These are phyloP conservation scores for Clonostachys byssicola DNA, from an alignment of 2,329 filamentous ascomycete genomes.

Conservation along the genomic window DNA sequence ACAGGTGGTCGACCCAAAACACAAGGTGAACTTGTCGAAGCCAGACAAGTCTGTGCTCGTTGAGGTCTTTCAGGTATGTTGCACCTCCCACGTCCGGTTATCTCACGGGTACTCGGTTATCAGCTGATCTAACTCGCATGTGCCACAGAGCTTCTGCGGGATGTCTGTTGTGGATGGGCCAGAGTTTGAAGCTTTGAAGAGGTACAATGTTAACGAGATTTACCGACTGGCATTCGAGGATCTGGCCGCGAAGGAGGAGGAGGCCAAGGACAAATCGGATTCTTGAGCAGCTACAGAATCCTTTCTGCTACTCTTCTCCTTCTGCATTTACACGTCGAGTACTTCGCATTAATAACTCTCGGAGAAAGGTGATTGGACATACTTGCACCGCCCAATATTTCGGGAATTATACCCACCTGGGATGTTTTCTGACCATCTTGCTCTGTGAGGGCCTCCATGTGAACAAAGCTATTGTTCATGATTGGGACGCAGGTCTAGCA, in stretches of 20 bases:
- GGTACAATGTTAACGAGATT: slow-evolving; percentile 74
- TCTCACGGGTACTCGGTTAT: not conserved
- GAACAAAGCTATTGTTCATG: no score
- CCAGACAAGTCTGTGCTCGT: slow-evolving; percentile 77
- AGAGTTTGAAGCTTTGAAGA: slow-evolving; percentile 70
- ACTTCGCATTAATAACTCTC: no score
- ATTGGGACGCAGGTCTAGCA: no score
- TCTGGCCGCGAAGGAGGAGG: slow-evolving; percentile 1
- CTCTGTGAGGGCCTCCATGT: no score
- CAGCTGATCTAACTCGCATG: slow-evolving; percentile 1
- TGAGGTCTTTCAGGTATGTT: slow-evolving; percentile 71
- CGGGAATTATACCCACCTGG: no score
- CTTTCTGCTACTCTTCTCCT: no score
- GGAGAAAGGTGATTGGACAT: no score
- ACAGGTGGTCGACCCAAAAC: slow-evolving; percentile 56
- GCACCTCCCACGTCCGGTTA: slow-evolving; percentile 7
- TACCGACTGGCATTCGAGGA: slow-evolving; percentile 35
- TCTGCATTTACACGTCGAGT: no score
- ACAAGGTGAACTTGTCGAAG: slow-evolving; percentile 74
- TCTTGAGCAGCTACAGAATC: no score
- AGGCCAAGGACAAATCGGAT: slow-evolving; percentile 2
- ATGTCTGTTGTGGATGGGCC: slow-evolving; percentile 70
- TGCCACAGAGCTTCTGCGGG: slow-evolving; percentile 64
- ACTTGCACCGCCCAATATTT: no score
- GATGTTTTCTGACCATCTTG: no score